Evolutionary conservation across 768 basidiomycete species (phyloP).

Genomic region (Lactifluus volemus): DNA sequence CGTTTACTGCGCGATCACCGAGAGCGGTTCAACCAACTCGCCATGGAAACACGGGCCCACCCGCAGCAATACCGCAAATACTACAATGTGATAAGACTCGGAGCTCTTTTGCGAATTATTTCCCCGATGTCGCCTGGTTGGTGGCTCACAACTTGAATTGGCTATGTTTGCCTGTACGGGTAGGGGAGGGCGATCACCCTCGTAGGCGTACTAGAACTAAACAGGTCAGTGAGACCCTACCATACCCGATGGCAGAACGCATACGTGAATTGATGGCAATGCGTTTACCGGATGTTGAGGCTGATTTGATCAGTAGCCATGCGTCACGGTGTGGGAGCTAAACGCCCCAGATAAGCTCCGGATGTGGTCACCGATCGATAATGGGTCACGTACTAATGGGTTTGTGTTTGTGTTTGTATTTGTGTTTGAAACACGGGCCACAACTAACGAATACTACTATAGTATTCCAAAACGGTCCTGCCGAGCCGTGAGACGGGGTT

Average conservation of each 20-base stretch:
- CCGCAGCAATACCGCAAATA: constrained; percentile 12
- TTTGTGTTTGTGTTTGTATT: neutral
- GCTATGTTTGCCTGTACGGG: neutral
- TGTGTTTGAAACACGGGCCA: neutral
- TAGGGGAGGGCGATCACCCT: constrained; percentile 2
- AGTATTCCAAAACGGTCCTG: neutral
- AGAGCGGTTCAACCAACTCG: constrained; percentile 9
- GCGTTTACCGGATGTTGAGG: constrained; percentile 8
- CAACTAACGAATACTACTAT: neutral
- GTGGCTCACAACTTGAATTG: constrained; percentile 3
- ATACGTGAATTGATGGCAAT: neutral
- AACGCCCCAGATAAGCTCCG: constrained; percentile 1
- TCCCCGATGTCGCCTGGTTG: constrained; percentile 4
- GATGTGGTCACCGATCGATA: constrained; percentile 9
- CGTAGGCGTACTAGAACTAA: constrained; percentile 5
- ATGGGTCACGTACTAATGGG: neutral
- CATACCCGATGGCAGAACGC: neutral
- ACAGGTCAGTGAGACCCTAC: neutral
- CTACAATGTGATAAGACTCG: neutral
- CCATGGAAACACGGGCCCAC: constrained; percentile 13
- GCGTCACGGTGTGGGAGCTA: neutral
- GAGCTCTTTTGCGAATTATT: neutral
- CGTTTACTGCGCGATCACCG: constrained; percentile 15
- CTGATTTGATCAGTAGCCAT: constrained; percentile 13
- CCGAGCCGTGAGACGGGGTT: constrained; percentile 1